Percentiles rank a stretch among this genome's conserved stretches.
Conservation (phyloP, 2,329 filamentous ascomycete species). For the Apiospora aurea region DNA sequence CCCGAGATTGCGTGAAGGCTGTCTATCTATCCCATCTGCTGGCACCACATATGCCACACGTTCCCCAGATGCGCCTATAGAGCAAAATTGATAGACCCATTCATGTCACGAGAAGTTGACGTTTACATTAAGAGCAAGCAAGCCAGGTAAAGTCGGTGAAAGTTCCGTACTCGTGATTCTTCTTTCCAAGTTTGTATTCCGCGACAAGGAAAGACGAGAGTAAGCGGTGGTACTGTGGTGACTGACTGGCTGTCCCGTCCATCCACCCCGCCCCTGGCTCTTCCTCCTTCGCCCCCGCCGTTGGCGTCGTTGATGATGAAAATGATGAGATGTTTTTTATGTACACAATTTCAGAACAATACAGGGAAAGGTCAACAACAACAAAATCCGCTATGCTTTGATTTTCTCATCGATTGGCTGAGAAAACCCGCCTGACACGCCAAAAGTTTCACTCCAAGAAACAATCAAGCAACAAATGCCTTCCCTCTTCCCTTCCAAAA, state of each 20-base stretch:
- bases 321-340: constrained; percentile 7
- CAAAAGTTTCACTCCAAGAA: constrained; percentile 12
- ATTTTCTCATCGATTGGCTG: constrained; percentile 5
- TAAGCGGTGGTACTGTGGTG: neutral
- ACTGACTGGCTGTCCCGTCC: neutral
- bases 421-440: constrained; percentile 18
- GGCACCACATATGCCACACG: neutral
- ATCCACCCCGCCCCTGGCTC: neutral
- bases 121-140: neutral
- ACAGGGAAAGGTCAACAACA: constrained; percentile 12
- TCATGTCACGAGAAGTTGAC: neutral
- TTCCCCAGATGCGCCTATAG: neutral
- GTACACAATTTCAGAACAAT: constrained; percentile 18
- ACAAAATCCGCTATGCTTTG: constrained; percentile 23
- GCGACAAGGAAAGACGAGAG: neutral
- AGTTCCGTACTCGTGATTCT: neutral
- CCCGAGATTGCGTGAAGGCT: neutral
- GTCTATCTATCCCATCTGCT: neutral
- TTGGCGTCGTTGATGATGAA: neutral
- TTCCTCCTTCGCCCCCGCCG: neutral
- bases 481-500: constrained; percentile 16
- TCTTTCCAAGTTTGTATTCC: neutral
- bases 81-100: neutral
- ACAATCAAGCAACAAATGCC: constrained; percentile 16
- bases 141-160: neutral